Percentiles rank a stretch among this genome's conserved stretches.
phyloP scores from a whole-genome alignment of 2,329 filamentous ascomycete genomes.

The Zopfia rhizophila region DNA sequence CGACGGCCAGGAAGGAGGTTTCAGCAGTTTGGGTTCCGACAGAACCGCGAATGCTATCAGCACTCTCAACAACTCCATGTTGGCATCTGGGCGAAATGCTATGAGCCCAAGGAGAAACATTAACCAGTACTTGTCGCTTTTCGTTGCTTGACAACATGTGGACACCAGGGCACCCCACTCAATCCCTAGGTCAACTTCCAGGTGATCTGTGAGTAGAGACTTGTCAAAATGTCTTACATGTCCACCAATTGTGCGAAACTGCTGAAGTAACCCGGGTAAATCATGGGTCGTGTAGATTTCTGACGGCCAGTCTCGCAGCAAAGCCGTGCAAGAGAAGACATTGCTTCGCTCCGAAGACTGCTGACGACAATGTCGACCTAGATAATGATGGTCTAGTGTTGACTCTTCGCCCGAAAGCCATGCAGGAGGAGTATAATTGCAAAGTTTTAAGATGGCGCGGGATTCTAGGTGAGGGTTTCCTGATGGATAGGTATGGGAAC shows the following conservation, averaged over 20 bases:
- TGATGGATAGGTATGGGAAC: no score
- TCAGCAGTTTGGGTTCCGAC: constrained; percentile 50
- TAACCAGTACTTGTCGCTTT: constrained; percentile 46
- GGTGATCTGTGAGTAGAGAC: constrained; percentile 51
- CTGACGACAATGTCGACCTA: constrained; percentile 22
- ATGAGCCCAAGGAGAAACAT: constrained; percentile 61
- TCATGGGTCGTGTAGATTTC: constrained; percentile 13
- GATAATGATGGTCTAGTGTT: constrained; percentile 25
- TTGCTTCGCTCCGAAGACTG: constrained; percentile 15
- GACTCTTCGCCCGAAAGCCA: background rate
- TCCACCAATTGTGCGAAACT: constrained; percentile 52
- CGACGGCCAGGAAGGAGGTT: constrained; percentile 46
- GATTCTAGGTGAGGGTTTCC: constrained; percentile 29
- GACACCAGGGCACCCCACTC: constrained; percentile 59
- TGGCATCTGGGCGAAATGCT: constrained; percentile 51
- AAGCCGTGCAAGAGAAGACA: constrained; percentile 19
- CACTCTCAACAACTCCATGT: constrained; percentile 56
- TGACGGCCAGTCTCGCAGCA: constrained; percentile 23
- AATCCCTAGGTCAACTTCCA: constrained; percentile 49
- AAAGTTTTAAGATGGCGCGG: constrained; percentile 20
- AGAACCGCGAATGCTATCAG: constrained; percentile 59
- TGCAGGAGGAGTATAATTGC: constrained; percentile 1
- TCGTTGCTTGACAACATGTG: constrained; percentile 40
- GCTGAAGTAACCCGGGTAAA: constrained; percentile 37
- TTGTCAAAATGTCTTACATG: constrained; percentile 46